Conservation (phyloP, 176 grass and related monocot species). For the Aegilops umbellulata region DNA sequence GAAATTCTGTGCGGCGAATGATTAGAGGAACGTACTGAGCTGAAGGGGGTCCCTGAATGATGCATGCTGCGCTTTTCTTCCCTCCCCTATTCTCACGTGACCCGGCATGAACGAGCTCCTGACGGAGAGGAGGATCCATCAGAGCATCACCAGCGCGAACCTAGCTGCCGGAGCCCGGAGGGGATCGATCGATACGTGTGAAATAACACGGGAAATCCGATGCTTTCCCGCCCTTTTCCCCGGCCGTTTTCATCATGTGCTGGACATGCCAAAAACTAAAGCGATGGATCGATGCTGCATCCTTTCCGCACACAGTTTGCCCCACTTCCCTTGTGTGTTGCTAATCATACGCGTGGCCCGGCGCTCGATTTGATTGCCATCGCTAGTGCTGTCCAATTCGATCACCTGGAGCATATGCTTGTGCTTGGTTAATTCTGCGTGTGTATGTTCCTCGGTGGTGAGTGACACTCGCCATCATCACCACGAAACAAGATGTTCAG, state of each 20-base stretch:
- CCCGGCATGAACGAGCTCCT: too few species aligned
- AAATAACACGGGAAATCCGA: neutral
- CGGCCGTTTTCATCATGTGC: constrained; percentile 24
- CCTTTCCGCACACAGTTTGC: neutral
- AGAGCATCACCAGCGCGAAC: neutral
- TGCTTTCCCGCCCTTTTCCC: constrained; percentile 8
- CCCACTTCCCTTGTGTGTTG: neutral
- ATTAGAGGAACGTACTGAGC: too few species aligned
- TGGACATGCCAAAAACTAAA: neutral
- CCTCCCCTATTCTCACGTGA: too few species aligned
- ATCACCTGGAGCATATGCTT: neutral
- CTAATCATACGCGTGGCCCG: neutral
- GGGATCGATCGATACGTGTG: neutral
- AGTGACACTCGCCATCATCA: neutral
- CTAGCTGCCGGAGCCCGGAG: neutral
- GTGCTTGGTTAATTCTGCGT: neutral
- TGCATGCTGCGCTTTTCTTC: too few species aligned
- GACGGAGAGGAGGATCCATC: too few species aligned
- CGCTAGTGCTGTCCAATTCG: neutral
- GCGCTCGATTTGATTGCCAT: neutral
- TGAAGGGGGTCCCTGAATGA: too few species aligned
- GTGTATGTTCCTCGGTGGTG: neutral
- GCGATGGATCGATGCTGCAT: too few species aligned
- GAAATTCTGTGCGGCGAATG: too few species aligned
- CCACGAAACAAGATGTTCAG: neutral